Evolutionary conservation across 179 eudicot genomes (phyloP), one percentile per base, ranked within the genome.

Genomic region (Patellifolia procumbens): DNA sequence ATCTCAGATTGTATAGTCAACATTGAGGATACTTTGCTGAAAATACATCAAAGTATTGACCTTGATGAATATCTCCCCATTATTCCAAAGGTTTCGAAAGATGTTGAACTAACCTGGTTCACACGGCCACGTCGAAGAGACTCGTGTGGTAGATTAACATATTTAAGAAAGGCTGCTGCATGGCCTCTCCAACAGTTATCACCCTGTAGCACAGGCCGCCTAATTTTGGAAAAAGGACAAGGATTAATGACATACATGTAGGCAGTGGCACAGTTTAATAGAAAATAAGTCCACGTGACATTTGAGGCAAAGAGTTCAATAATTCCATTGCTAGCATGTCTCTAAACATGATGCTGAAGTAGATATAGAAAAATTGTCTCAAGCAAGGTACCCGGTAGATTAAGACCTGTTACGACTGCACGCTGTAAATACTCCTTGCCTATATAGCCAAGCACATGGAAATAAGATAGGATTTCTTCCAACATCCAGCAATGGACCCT

Each of bases 101-200:
- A 70, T 29, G 26, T 31, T 29, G 59, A 39, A 58, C 59, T 63
- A 7, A 89, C 94, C 87, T 87, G 97, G 65, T 85, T 90, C 49
- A 91, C 89, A 35, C 94, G 90, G 52, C 97, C 97, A 78, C 79
- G 80, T 31, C 90, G 85, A 68, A 90, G 93, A 63, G 87, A 83
- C 58, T 85, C 90, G 19, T 87, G 81, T 45, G 91, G 63, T 81
- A 90, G 72, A 70, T 86, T 84, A 12, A 73, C 83, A 75, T 87
- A 81, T 31, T 82, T 91, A 59, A 91, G 82, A 78, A 89, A 91
- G 31, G 97, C 97, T 56, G 90, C 87, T 16, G 94, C 97, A 87
- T 91, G 97, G 81, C 97, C 97, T 77, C 94, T 81, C 92, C 92
- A 91, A 92, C 94, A 91, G 76, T 91, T 91, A 81, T 91, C 97